These are phyloP conservation scores for Alectoria sarmentosa DNA, from an alignment of 495 filamentous ascomycete genomes.

Conservation along the genomic window DNA sequence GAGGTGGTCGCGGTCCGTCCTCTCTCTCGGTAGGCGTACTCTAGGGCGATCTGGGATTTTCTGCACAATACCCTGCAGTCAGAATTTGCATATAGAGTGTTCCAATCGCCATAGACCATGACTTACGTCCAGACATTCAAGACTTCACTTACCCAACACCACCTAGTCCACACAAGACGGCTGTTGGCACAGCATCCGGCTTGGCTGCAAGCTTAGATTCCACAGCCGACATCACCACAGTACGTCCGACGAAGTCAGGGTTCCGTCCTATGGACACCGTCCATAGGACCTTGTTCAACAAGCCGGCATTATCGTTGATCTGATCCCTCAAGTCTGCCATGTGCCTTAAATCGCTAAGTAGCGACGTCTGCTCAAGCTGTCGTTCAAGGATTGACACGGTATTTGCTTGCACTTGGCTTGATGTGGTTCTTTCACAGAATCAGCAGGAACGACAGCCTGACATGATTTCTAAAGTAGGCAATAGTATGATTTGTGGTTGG, in stretches of 20 bases:
- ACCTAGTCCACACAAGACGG: conserved; percentile 15
- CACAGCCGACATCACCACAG: neutral
- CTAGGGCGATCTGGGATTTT: conserved; percentile 48
- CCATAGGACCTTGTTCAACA: conserved; percentile 8
- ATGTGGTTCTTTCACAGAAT: conserved; percentile 1
- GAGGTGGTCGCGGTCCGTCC: conserved; percentile 28
- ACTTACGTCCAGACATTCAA: neutral
- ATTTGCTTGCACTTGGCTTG: conserved; percentile 11
- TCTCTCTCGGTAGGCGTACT: conserved; percentile 36
- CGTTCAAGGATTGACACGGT: conserved; percentile 8
- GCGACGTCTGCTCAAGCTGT: conserved; percentile 15
- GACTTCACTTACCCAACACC: conserved; percentile 22
- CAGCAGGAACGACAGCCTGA: neutral
- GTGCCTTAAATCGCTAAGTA: conserved; percentile 12
- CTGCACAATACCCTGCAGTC: neutral
- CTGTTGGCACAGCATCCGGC: conserved; percentile 9
- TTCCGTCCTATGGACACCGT: conserved; percentile 12
- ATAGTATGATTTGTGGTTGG: neutral
- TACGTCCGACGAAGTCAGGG: conserved; percentile 5
- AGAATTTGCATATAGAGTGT: neutral
- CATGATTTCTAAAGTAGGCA: neutral
- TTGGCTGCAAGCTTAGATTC: neutral
- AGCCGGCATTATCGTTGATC: conserved; percentile 16
- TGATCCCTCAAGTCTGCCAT: conserved; percentile 8
- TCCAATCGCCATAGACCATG: neutral